phyloP scores from a whole-genome alignment of 768 basidiomycete species.

The Termitomyces sp. region DNA sequence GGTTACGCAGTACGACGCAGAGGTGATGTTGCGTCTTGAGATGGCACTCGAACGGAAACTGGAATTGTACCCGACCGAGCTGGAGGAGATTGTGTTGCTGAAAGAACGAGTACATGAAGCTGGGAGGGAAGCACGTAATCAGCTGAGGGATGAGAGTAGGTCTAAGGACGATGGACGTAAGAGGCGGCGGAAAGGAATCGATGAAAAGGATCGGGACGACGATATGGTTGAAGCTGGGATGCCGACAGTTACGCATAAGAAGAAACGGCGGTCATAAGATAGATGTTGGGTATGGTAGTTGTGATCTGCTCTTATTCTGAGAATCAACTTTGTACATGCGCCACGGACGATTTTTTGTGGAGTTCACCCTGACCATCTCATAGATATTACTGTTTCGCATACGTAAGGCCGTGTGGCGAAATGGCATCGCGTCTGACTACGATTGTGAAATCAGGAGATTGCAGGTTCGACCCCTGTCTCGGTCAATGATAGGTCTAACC shows the following conservation, averaged over 20 bases:
- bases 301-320: neutral
- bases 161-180: conserved; percentile 29
- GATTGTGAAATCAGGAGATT: conserved; percentile 67
- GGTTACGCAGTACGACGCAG: conserved; percentile 96
- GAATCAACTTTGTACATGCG: too few relatives aligned
- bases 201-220: conserved; percentile 86
- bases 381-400: too few relatives aligned
- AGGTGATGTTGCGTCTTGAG: conserved; percentile 91
- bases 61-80: conserved; percentile 79
- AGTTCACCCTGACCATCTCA: too few relatives aligned
- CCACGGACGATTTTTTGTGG: too few relatives aligned
- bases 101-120: conserved; percentile 89
- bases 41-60: conserved; percentile 90
- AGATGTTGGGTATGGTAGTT: neutral
- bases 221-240: conserved; percentile 88
- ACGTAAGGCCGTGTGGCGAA: conserved; percentile 54
- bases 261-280: conserved; percentile 23
- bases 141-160: conserved; percentile 44
- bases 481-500: conserved; percentile 7
- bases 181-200: conserved; percentile 38
- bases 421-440: conserved; percentile 96
- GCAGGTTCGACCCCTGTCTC: conserved; percentile 73
- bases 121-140: conserved; percentile 66
- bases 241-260: conserved; percentile 48
- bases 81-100: conserved; percentile 82